Conservation (phyloP, 2,329 filamentous ascomycete genomes). For the Podosphaera leucotricha region DNA sequence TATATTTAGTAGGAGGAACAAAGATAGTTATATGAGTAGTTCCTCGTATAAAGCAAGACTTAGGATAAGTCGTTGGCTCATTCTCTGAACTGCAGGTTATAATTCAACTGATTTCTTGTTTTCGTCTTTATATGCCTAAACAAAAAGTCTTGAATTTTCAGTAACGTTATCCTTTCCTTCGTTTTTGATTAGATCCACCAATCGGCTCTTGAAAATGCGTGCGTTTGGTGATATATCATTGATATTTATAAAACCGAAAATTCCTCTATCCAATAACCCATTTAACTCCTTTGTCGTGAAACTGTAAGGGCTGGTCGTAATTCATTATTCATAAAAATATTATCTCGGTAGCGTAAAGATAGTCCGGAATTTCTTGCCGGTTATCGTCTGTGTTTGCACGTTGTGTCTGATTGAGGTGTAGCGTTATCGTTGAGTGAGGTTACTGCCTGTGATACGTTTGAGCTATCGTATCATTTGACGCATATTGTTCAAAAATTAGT, state of each 20-base stretch:
- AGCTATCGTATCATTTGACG: not conserved
- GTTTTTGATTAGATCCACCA: not conserved
- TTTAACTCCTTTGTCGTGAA: not conserved
- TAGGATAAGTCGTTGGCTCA: not conserved
- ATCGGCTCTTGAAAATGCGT: not conserved
- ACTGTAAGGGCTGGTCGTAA: not conserved
- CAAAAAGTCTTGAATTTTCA: not conserved
- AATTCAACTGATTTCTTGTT: not conserved
- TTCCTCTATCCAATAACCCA: not conserved
- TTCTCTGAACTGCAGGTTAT: not conserved
- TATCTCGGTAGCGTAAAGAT: not conserved
- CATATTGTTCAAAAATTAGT: not conserved
- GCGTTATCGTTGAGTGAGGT: not conserved
- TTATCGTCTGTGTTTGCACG: not conserved
- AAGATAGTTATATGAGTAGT: not conserved
- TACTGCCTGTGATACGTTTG: not conserved
- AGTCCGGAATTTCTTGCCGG: not conserved
- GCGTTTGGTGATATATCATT: not conserved
- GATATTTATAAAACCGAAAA: not conserved
- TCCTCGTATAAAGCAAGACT: not conserved
- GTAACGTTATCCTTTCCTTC: not conserved
- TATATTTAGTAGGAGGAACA: too few species aligned
- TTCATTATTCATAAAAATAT: not conserved
- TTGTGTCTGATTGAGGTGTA: not conserved
- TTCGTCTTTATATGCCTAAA: not conserved